These are phyloP conservation scores for Musa itinerans DNA, from an alignment of 176 grass and related monocot genomes.

Conservation along the genomic window DNA sequence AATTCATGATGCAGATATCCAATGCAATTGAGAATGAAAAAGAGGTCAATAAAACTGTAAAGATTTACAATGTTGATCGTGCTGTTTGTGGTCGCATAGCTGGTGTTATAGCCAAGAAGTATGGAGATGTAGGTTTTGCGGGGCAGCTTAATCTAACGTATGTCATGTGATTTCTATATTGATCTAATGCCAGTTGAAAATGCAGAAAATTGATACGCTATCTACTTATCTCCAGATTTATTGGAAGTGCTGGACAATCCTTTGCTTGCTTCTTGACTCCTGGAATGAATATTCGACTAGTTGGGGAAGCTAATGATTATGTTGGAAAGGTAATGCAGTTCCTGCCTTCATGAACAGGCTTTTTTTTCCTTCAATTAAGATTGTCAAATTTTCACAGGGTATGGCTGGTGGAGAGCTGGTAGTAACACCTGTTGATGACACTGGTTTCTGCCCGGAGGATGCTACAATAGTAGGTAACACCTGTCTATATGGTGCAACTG, in stretches of 20 bases:
- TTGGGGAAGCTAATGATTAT: slow-evolving; percentile 97
- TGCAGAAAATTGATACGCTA: slow-evolving; percentile 16
- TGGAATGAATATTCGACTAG: slow-evolving; percentile 84
- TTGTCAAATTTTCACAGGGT: slow-evolving; percentile 33
- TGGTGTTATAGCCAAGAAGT: slow-evolving; percentile 97
- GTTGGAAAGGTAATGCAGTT: slow-evolving; percentile 75
- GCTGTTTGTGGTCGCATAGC: slow-evolving; percentile 88
- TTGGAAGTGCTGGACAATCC: slow-evolving; percentile 94
- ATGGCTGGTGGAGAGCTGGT: slow-evolving; percentile 98
- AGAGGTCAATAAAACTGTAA: slow-evolving; percentile 62
- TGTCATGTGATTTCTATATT: slow-evolving; percentile 26
- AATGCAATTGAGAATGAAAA: slow-evolving; percentile 92
- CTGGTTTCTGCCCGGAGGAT: slow-evolving; percentile 88
- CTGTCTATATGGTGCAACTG: slow-evolving; percentile 97
- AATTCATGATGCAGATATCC: slow-evolving; percentile 43
- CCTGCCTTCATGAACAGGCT: background rate
- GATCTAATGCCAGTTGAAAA: slow-evolving; percentile 4
- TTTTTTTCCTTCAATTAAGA: background rate
- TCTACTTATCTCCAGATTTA: slow-evolving; percentile 56
- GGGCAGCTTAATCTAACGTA: slow-evolving; percentile 94
- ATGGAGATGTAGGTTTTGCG: slow-evolving; percentile 90
- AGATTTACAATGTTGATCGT: slow-evolving; percentile 96
- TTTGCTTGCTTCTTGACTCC: slow-evolving; percentile 96
- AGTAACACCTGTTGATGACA: slow-evolving; percentile 72
- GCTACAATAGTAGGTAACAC: slow-evolving; percentile 98